Conservation (phyloP, 257 asterid genomes). For the Gynochthodes officinalis region DNA sequence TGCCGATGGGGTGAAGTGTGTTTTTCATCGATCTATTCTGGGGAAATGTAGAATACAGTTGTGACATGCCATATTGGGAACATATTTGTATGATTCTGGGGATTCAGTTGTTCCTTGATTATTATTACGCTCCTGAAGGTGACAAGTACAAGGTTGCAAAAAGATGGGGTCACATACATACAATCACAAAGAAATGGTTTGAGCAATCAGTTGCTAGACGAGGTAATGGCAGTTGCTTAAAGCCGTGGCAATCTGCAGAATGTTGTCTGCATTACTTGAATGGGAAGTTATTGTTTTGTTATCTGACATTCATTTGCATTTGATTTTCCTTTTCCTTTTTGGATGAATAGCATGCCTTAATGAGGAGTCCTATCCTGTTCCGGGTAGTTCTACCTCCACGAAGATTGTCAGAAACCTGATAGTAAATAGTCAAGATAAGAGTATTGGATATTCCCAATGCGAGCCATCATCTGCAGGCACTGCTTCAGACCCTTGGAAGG, state of each 20-base stretch:
- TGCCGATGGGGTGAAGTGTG: background rate
- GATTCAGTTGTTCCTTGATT: constrained; percentile 53
- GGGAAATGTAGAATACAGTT: background rate
- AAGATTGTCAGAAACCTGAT: constrained; percentile 43
- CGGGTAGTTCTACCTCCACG: constrained; percentile 41
- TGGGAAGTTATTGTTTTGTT: constrained; percentile 21
- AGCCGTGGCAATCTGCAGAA: constrained; percentile 18
- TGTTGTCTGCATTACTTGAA: constrained; percentile 15
- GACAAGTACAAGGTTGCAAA: constrained; percentile 90
- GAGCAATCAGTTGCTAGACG: constrained; percentile 81
- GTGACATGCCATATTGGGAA: background rate
- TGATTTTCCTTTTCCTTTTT: constrained; percentile 20
- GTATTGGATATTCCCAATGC: constrained; percentile 42
- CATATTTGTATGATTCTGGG: constrained; percentile 12
- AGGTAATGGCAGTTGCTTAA: constrained; percentile 47
- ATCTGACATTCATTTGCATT: constrained; percentile 26
- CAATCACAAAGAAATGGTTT: constrained; percentile 76
- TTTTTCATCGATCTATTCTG: background rate
- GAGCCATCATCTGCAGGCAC: constrained; percentile 46
- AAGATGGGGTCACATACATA: constrained; percentile 69
- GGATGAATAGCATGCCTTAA: constrained; percentile 66
- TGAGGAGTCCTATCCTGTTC: constrained; percentile 90
- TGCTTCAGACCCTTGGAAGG: constrained; percentile 51
- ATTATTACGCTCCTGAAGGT: constrained; percentile 74
- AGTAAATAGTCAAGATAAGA: constrained; percentile 54